These are phyloP conservation scores for Yamadazyma kanchanaburiensis DNA, from an alignment of 1,139 yeast species.

Conservation along the genomic window DNA sequence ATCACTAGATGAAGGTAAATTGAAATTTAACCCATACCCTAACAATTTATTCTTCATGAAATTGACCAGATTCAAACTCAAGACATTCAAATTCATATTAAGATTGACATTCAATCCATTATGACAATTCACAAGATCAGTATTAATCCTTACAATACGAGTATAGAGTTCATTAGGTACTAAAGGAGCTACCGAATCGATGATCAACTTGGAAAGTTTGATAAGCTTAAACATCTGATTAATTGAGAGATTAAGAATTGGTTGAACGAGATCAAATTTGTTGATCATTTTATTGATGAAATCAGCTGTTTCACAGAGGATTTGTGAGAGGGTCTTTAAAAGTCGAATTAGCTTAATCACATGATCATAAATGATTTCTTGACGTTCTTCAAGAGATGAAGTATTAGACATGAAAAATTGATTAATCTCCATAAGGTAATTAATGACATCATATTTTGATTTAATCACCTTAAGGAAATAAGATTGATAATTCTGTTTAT, in stretches of 20 bases:
- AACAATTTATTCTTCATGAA: conserved; percentile 25
- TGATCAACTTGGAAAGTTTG: conserved; percentile 32
- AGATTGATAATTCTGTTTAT: conserved; percentile 5
- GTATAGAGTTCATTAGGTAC: conserved; percentile 22
- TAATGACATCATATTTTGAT: conserved; percentile 18
- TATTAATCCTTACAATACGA: conserved; percentile 33
- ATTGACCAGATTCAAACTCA: conserved; percentile 15
- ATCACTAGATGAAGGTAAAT: conserved; percentile 5
- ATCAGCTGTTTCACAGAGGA: conserved; percentile 34
- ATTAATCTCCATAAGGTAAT: conserved; percentile 15
- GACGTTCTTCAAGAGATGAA: conserved; percentile 27
- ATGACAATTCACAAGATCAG: conserved; percentile 35
- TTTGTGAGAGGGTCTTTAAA: conserved; percentile 35
- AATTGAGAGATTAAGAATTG: conserved; percentile 32
- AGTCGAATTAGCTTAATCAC: conserved; percentile 46
- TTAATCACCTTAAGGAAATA: conserved; percentile 11
- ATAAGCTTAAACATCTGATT: conserved; percentile 35
- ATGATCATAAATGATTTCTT: conserved; percentile 42
- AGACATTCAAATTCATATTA: conserved; percentile 20
- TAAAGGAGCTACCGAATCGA: conserved; percentile 24
- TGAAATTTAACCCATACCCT: conserved; percentile 28
- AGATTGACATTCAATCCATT: conserved; percentile 31
- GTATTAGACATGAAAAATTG: conserved; percentile 8
- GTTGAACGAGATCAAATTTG: conserved; percentile 21
- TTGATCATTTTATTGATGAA: conserved; percentile 16